phyloP scores from a whole-genome alignment of 208 protist genomes.

The Zelonia costaricensis region DNA sequence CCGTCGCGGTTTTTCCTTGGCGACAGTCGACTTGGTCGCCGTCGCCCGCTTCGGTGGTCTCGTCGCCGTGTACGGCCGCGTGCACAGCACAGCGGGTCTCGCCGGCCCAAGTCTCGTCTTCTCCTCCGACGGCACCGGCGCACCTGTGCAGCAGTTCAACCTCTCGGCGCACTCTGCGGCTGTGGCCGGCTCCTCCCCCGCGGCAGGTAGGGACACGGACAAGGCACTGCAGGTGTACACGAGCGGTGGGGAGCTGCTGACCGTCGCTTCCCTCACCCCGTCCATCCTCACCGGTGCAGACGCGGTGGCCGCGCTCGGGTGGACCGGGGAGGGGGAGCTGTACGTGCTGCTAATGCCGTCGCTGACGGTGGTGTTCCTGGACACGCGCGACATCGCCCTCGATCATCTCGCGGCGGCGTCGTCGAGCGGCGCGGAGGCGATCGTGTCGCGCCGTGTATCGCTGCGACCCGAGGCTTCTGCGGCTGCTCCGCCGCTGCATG shows the following conservation, averaged over 20 bases:
- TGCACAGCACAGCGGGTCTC: background rate
- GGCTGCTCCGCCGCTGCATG: background rate
- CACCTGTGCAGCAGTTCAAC: slow-evolving; percentile 4
- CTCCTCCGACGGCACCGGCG: background rate
- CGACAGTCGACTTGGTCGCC: slow-evolving; percentile 6
- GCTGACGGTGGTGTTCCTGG: slow-evolving; percentile 31
- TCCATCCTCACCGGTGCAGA: slow-evolving; percentile 9
- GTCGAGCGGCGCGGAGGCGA: background rate
- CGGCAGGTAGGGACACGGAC: background rate
- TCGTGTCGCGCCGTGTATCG: background rate
- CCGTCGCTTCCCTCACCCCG: slow-evolving; percentile 10
- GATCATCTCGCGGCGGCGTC: background rate
- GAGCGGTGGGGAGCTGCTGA: slow-evolving; percentile 39
- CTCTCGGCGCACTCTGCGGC: slow-evolving; percentile 19
- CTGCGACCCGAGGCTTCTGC: background rate
- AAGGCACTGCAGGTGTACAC: slow-evolving; percentile 32
- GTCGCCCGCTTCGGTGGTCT: slow-evolving; percentile 42
- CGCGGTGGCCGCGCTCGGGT: slow-evolving; percentile 15
- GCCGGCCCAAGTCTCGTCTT: background rate
- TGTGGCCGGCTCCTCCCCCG: background rate
- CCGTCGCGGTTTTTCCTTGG: slow-evolving; percentile 3
- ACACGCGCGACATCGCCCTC: slow-evolving; percentile 8
- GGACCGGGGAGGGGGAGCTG: slow-evolving; percentile 51
- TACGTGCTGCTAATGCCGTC: slow-evolving; percentile 26
- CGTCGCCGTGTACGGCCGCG: slow-evolving; percentile 24